Percentiles rank a stretch among this genome's conserved stretches.
These are phyloP conservation scores for Cutaneotrichosporon sp. DNA, from an alignment of 1,284 basidiomycete species.

Conservation along the genomic window DNA sequence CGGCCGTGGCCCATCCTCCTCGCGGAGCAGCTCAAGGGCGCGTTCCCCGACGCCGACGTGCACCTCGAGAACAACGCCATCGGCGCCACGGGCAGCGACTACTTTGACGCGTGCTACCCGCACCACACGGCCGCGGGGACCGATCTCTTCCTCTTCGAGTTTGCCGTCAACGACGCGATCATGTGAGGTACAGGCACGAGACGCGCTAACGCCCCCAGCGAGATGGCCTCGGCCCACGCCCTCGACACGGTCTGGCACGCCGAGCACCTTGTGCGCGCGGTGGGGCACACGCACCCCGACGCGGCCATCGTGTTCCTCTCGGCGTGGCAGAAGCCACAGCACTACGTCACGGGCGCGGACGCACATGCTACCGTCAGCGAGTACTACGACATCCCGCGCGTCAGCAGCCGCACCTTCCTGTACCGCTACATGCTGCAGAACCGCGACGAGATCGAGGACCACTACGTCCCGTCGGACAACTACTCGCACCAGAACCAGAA, in stretches of 20 bases:
- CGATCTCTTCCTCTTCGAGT: constrained; percentile 15
- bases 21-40: neutral
- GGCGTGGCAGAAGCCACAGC: neutral
- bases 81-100: constrained; percentile 10
- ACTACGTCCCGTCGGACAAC: neutral
- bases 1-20: constrained; percentile 4
- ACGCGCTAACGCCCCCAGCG: neutral
- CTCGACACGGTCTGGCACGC: constrained; percentile 6
- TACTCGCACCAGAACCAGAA: constrained; percentile 11
- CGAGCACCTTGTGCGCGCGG: constrained; percentile 14
- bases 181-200: neutral
- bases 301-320: constrained; percentile 11
- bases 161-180: constrained; percentile 13
- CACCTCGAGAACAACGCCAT: constrained; percentile 9
- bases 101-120: constrained; percentile 14
- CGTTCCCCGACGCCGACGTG: constrained; percentile 8
- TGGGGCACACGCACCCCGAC: neutral
- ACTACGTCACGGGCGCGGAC: constrained; percentile 12
- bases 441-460: neutral
- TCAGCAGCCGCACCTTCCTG: constrained; percentile 11
- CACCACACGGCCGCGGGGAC: constrained; percentile 8
- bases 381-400: constrained; percentile 17
- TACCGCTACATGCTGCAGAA: constrained; percentile 17
- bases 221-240: neutral
- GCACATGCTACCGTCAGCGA: constrained; percentile 7